Conservation (phyloP, 2,329 filamentous ascomycete genomes). For the Paraphoma chrysanthemicola region DNA sequence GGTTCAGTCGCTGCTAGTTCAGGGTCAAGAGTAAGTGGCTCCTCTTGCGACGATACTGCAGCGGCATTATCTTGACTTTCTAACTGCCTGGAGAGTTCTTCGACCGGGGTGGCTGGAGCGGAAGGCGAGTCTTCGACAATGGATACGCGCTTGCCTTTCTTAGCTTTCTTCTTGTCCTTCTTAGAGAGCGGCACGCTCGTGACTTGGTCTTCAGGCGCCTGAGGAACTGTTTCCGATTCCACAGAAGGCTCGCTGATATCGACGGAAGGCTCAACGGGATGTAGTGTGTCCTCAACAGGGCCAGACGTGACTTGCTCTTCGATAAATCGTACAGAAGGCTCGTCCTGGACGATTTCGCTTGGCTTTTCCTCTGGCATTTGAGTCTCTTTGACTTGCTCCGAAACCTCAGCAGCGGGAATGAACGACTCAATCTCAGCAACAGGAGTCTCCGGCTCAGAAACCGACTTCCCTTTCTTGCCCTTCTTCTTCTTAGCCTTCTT, state of each 20-base stretch:
- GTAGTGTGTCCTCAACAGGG: background rate
- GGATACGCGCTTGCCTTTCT: constrained; percentile 25
- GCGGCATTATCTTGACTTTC: background rate
- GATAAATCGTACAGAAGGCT: background rate
- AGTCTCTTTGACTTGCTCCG: background rate
- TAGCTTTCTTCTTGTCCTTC: constrained; percentile 34
- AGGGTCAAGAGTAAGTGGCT: background rate
- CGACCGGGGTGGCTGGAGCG: constrained; percentile 2
- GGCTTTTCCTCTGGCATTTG: background rate
- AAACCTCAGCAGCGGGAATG: background rate
- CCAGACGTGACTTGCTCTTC: background rate
- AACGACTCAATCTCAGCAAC: constrained; percentile 11
- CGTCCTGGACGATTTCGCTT: background rate
- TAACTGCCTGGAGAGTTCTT: constrained; percentile 3
- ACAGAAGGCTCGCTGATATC: background rate
- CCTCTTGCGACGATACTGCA: background rate
- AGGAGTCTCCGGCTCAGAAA: constrained; percentile 26
- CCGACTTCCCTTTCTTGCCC: constrained; percentile 28
- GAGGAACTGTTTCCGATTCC: background rate
- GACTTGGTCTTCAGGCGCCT: constrained; percentile 4
- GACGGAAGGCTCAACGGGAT: background rate
- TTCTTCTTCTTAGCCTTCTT: constrained; percentile 42
- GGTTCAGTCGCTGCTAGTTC: too few relatives aligned
- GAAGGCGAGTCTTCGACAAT: constrained; percentile 9
- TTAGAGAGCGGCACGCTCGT: constrained; percentile 17